phyloP scores from a whole-genome alignment of 306 rosid species.

The Sophora flavescens region DNA sequence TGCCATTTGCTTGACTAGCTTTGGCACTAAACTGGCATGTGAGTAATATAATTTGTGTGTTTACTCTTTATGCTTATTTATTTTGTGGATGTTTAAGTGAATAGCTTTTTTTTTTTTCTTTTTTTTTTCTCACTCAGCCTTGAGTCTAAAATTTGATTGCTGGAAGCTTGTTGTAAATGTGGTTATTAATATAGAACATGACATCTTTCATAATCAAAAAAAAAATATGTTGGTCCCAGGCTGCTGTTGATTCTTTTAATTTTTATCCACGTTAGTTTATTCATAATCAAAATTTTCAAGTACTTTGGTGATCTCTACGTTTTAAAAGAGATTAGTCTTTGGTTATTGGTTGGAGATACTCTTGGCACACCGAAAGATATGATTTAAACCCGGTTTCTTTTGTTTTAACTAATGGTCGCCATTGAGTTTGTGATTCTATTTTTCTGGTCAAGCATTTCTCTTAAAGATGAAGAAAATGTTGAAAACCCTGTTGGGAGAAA shows the following conservation, averaged over 20 bases:
- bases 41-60: slow-evolving; percentile 59
- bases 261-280: too few relatives aligned
- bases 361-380: too few relatives aligned
- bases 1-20: slow-evolving; percentile 97
- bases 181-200: slow-evolving; percentile 49
- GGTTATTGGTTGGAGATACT: too few relatives aligned
- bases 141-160: slow-evolving; percentile 45
- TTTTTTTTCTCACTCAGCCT: background rate
- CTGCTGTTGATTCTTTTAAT: too few relatives aligned
- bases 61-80: slow-evolving; percentile 44
- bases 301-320: too few relatives aligned
- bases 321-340: too few relatives aligned
- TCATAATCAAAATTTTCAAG: too few relatives aligned
- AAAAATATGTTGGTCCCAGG: slow-evolving; percentile 2
- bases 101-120: slow-evolving; percentile 39
- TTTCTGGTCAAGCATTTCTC: too few relatives aligned
- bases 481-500: background rate
- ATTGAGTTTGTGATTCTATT: too few relatives aligned
- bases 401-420: too few relatives aligned
- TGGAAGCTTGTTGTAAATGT: slow-evolving; percentile 61
- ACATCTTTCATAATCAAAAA: slow-evolving; percentile 39
- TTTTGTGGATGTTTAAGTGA: slow-evolving; percentile 52
- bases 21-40: slow-evolving; percentile 97
- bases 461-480: background rate
- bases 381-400: too few relatives aligned